Conservation (phyloP, 441 rosid genomes). For the Kokia cookei region DNA sequence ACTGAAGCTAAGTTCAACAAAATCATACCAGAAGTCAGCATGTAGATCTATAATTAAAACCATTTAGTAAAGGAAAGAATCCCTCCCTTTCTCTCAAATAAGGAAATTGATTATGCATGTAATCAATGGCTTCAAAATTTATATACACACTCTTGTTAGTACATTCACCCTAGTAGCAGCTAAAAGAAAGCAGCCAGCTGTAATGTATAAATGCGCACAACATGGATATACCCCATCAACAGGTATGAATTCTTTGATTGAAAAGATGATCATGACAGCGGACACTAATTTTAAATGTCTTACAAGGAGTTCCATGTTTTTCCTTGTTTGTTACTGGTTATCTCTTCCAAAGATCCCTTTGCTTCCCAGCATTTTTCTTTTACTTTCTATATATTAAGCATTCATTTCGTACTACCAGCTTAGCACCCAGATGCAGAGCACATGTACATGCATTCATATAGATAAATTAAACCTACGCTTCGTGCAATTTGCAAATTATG, state of each 20-base stretch:
- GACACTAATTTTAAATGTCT: background rate
- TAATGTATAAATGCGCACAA: background rate
- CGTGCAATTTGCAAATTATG: background rate
- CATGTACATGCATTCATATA: background rate
- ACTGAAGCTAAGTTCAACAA: background rate
- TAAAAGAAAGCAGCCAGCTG: background rate
- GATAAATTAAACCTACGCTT: background rate
- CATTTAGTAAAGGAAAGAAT: background rate
- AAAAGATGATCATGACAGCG: background rate
- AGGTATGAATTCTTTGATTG: background rate
- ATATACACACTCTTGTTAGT: background rate
- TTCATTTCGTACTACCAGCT: background rate
- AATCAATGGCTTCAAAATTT: background rate
- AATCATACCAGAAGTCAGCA: background rate
- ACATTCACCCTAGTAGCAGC: background rate
- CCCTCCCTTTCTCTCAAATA: background rate
- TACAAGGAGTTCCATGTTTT: background rate
- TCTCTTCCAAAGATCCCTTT: background rate
- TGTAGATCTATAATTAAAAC: background rate
- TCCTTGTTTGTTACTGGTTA: background rate
- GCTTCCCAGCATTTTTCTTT: background rate
- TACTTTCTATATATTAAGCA: background rate
- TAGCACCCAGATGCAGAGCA: background rate
- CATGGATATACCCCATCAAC: background rate
- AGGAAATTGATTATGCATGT: background rate